Base-by-base conservation (phyloP, 371 early-diverging fungal genomes). In the Vairimorpha necatrix region DNA sequence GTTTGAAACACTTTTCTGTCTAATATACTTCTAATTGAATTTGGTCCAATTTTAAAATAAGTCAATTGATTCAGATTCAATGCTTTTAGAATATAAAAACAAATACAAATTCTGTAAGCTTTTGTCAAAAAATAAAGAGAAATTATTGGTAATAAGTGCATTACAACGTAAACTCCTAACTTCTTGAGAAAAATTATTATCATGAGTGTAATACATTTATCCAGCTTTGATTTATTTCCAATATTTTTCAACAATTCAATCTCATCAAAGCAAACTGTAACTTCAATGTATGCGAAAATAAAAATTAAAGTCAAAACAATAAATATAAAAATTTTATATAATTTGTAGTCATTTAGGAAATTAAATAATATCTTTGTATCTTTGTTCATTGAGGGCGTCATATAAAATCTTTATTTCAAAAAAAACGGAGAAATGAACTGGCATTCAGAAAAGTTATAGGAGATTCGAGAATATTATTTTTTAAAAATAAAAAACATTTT, bases 71-170 rank as follows among this genome's bases (percentile, higher is more conserved):
- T 46, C 34, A 78, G 54, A 36, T 68, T 56, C 24, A 33, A 22
- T 34, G 73, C 62, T 22, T 67, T 69, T 7, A 68, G 47, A 38
- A 78, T 63, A 39, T 63, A 63, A 63, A 36, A 63, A n/a, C 20
- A 36, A 4, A 39, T 39, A 33, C 24, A 24, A 20, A 33, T 39
- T 63, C 63, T 32, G 22, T 63, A 63, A n/a, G 42, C 2, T 20
- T 63, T 63, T 6, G 33, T 39, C 4, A 36, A 30, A 38, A 24
- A 63, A 34, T 36, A 63, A 38, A 20, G 20, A 13, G 7, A 7
- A 3, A 50, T 18, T 20, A 50, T 13, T 13, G 53, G 53, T 24
- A 50, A 50, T 3, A 50, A 3, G 22, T 13, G 22, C 4, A 6
- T 18, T 50, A 50, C 4, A 13, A 24, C 22, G 22, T 50, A 50